phyloP scores from a whole-genome alignment of 345 rosid genomes.

The Kandelia obovata region DNA sequence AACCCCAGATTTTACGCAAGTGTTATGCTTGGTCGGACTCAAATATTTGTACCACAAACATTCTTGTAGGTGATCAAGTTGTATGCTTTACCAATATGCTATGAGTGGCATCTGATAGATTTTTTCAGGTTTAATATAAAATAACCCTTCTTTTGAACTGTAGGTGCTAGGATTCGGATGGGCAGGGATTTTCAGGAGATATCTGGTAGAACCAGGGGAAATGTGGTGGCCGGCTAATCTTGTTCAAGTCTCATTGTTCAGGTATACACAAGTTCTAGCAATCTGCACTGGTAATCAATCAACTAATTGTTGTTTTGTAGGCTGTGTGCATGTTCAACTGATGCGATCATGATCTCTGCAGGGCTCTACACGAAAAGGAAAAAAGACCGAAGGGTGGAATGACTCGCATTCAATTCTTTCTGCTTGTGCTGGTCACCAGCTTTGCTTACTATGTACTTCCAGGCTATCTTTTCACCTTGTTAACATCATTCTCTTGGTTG shows the following conservation, averaged over 20 bases:
- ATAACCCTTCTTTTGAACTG: neutral
- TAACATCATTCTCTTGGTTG: constrained; percentile 71
- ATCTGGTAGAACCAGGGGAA: constrained; percentile 76
- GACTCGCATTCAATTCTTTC: constrained; percentile 59
- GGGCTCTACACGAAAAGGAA: constrained; percentile 72
- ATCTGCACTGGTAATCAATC: neutral
- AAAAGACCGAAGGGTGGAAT: constrained; percentile 43
- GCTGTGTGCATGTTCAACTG: too few relatives aligned
- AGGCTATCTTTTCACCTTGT: constrained; percentile 46
- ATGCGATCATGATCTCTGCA: constrained; percentile 13
- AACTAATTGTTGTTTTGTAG: too few relatives aligned
- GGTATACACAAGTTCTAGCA: constrained; percentile 30
- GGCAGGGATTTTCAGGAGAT: constrained; percentile 72
- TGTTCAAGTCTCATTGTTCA: constrained; percentile 75
- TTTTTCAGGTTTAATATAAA: neutral
- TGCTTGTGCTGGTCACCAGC: constrained; percentile 49
- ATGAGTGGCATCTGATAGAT: too few relatives aligned
- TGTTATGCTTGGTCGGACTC: too few relatives aligned
- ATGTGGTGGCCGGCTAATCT: constrained; percentile 90
- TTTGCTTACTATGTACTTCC: constrained; percentile 68
- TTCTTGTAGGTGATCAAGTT: too few relatives aligned
- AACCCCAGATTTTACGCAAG: too few relatives aligned
- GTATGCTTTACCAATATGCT: neutral
- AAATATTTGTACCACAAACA: too few relatives aligned
- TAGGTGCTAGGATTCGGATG: constrained; percentile 81